Evolutionary conservation across 2,329 filamentous ascomycete species (phyloP), one percentile per base, ranked within the genome.

Genomic region (Penicillium thymicola): DNA sequence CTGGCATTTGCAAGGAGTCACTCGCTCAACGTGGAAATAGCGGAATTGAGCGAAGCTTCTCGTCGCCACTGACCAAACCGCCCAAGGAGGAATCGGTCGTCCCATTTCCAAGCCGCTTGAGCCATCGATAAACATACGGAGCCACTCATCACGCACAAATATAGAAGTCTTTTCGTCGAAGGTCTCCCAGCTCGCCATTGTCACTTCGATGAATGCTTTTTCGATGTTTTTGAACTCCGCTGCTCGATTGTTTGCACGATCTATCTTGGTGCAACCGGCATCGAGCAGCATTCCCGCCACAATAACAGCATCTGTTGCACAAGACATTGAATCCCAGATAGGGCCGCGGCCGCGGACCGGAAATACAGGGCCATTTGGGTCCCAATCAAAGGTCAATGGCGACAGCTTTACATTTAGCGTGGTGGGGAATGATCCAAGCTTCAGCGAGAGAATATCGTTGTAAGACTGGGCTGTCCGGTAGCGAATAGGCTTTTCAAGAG

Each of bases 261-360:
- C 74, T 6, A 67, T 59, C 8, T 61, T 61, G 1, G 74, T 75
- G 11, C 67, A 72, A 11, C 74, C 74, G 5, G 67, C 70, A 41
- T 74, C 67, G 7, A 73, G 64, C n/a, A 77, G 55, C 50, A 61
- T 72, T 1, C 70, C 74, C 3, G 66, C 61, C n/a, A 74, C 68
- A 44, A 76, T 71, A 6, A 65, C 57, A 44, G 65, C 68, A 47
- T 76, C 72, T 14, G 73, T 57, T 10, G 61, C 57, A 51, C 61
- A 64, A 10, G 71, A 70, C n/a, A 57, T 59, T 1, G 46, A 32
- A 4, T 30, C 18, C 51, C 65, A 67, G 10, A 70, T 51, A 7
- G 73, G 73, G 1, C 72, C 73, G 4, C 70, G 67, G 3, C 72
- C 72, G 30, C 68, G 65, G 36, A 65, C 68, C 10, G 64, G 60